Evolutionary conservation across 2,329 filamentous ascomycete species (phyloP), one percentile per base, ranked within the genome.

Genomic region (Aspergillus sp.): DNA sequence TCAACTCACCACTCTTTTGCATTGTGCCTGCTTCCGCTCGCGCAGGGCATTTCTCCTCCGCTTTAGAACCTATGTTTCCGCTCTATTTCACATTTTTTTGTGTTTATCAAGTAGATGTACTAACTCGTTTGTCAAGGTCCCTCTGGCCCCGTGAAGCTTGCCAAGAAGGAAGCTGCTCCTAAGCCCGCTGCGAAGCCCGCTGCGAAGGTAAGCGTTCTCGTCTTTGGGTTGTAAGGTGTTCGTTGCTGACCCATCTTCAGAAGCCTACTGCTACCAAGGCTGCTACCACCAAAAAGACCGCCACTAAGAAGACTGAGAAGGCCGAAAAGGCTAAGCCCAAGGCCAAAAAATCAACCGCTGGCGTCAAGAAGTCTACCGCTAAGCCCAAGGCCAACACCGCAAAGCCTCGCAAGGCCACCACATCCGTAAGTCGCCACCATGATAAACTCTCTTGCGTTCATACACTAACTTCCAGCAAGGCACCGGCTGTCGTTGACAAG

Each of bases 131-230:
- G 45, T 57, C 51, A 58, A 92, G 89, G 89, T 69, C 83, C 91
- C 59, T 96, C 92, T 63, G 92, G 92, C 60, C 89, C 91, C 66
- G 91, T 95, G 78, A 96, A 96, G 88, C 88, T 96, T 59, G 89
- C 89, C 59, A 93, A 93, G 87, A 92, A 91, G 82, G 83, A 84
- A 55, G 56, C 72, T 54, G 68, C 69, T 62, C 69, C 74, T 48
- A 75, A 82, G 69, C 30, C 26, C 7, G 41, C 68, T 61, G 69
- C 74, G 42, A 75, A 43, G 11, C 50, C 51, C 15, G 53, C 75
- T 58, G 63, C 71, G 34, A 76, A 75, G 71, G 68, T 69, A 63
- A 53, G 50, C 20, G 24, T 20, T 15, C 30, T 11, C 43, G 12
- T 5, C 17, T 12, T 30, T 43, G 20, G 36, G 15, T 24, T 50